Evolutionary conservation across 2,329 filamentous ascomycete species (phyloP).

Genomic region (Calonectria honghensis): DNA sequence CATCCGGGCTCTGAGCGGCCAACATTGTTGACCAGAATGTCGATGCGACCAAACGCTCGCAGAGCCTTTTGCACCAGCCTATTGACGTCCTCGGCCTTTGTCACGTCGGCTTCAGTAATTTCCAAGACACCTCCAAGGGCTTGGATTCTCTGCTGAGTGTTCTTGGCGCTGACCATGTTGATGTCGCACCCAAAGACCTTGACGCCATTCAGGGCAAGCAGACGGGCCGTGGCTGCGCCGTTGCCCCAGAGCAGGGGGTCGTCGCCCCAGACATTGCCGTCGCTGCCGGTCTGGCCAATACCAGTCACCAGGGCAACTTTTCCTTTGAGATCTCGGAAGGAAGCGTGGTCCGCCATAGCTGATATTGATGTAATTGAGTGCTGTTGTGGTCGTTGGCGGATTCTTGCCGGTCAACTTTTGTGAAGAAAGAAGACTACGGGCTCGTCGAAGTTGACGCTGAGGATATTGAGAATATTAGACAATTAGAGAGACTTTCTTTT

Average conservation of each 20-base stretch:
- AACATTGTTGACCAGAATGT: slow-evolving; percentile 13
- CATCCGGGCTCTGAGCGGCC: slow-evolving; percentile 6
- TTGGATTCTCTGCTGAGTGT: neutral
- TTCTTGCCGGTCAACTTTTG: neutral
- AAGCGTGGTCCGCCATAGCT: neutral
- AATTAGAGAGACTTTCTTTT: neutral
- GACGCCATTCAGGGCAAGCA: neutral
- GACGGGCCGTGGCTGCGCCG: neutral
- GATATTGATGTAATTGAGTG: neutral
- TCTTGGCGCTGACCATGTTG: neutral
- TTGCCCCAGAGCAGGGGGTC: neutral
- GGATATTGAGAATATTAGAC: neutral
- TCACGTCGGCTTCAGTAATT: neutral
- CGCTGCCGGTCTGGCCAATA: neutral
- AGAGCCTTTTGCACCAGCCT: neutral
- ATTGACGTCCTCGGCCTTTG: neutral
- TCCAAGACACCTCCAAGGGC: neutral
- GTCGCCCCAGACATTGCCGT: neutral
- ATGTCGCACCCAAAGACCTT: slow-evolving; percentile 16
- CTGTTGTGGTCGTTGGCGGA: too few relatives aligned
- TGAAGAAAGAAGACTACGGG: neutral
- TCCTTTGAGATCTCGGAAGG: neutral
- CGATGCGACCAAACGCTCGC: neutral
- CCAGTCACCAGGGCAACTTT: neutral
- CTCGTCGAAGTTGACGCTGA: neutral